Percentiles rank a stretch among this genome's conserved stretches.
phyloP scores from a whole-genome alignment of 2,329 filamentous ascomycete species.

The Fusarium falciforme region DNA sequence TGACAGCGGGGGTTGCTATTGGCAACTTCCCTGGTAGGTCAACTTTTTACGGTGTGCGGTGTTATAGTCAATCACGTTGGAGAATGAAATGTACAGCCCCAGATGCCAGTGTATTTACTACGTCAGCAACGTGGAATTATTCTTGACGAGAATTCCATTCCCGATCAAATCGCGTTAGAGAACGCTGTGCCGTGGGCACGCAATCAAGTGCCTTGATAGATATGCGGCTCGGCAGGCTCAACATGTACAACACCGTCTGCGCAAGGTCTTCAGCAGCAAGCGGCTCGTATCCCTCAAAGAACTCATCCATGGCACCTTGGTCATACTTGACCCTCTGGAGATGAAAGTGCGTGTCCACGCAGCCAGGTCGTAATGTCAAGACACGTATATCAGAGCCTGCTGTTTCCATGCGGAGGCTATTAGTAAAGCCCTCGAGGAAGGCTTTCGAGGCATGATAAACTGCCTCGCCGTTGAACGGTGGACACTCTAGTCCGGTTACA shows the following conservation, averaged over 20 bases:
- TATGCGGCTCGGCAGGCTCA: slow-evolving; percentile 3
- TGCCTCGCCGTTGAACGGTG: slow-evolving; percentile 18
- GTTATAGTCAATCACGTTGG: too few relatives aligned
- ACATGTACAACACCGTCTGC: slow-evolving; percentile 17
- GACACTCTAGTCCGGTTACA: slow-evolving; percentile 10
- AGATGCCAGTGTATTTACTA: too few relatives aligned
- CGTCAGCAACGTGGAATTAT: not conserved
- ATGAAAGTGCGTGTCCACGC: slow-evolving; percentile 26
- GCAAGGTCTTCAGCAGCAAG: slow-evolving; percentile 20
- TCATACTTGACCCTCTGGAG: slow-evolving; percentile 19
- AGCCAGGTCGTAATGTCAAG: slow-evolving; percentile 17
- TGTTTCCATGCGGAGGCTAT: slow-evolving; percentile 6
- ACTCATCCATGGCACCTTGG: slow-evolving; percentile 12
- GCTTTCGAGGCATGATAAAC: slow-evolving; percentile 26
- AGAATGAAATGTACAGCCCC: too few relatives aligned
- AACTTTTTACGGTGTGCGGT: too few relatives aligned
- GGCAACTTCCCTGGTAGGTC: too few relatives aligned
- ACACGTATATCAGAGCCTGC: slow-evolving; percentile 16
- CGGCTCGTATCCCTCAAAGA: slow-evolving; percentile 17
- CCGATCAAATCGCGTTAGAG: not conserved
- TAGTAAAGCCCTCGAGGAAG: slow-evolving; percentile 12
- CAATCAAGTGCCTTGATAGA: slow-evolving; percentile 30
- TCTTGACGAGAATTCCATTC: not conserved
- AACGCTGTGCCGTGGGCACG: slow-evolving; percentile 15
- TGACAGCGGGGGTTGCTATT: too few relatives aligned